Evolutionary conservation across 2,329 filamentous ascomycete species (phyloP).

Genomic region (Mycosphaerella sp.): DNA sequence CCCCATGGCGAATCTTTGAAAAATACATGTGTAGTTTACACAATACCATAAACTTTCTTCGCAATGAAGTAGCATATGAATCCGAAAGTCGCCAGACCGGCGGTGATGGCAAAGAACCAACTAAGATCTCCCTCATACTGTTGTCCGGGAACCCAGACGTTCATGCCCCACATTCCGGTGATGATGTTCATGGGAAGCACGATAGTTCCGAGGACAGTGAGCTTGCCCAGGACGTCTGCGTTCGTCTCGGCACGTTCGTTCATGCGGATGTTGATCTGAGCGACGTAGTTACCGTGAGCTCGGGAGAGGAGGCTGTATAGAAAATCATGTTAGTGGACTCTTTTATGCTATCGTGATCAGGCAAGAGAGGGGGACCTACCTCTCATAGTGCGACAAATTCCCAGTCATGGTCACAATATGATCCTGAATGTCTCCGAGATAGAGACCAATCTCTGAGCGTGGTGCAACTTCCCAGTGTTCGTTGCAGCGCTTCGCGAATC

Average conservation of each 20-base stretch:
- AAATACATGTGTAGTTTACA: slow-evolving; percentile 47
- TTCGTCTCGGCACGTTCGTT: slow-evolving; percentile 96
- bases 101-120: slow-evolving; percentile 65
- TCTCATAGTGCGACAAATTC: slow-evolving; percentile 93
- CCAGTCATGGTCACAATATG: slow-evolving; percentile 99
- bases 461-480: slow-evolving; percentile 97
- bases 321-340: slow-evolving; percentile 19
- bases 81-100: slow-evolving; percentile 70
- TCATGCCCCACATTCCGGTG: slow-evolving; percentile 98
- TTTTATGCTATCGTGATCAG: neutral
- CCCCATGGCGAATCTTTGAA: too few relatives aligned
- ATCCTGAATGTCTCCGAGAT: slow-evolving; percentile 96
- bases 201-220: slow-evolving; percentile 94
- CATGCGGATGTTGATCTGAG: slow-evolving; percentile 98
- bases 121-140: slow-evolving; percentile 45
- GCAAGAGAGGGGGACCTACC: slow-evolving; percentile 54
- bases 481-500: slow-evolving; percentile 96
- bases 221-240: slow-evolving; percentile 85
- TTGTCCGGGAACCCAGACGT: slow-evolving; percentile 77
- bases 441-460: slow-evolving; percentile 91
- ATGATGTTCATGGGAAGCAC: slow-evolving; percentile 99
- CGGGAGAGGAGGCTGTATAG: slow-evolving; percentile 69
- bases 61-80: slow-evolving; percentile 72
- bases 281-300: slow-evolving; percentile 95
- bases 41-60: slow-evolving; percentile 76